Evolutionary conservation across 345 rosid species (phyloP).

Genomic region (Luvunga scandens): DNA sequence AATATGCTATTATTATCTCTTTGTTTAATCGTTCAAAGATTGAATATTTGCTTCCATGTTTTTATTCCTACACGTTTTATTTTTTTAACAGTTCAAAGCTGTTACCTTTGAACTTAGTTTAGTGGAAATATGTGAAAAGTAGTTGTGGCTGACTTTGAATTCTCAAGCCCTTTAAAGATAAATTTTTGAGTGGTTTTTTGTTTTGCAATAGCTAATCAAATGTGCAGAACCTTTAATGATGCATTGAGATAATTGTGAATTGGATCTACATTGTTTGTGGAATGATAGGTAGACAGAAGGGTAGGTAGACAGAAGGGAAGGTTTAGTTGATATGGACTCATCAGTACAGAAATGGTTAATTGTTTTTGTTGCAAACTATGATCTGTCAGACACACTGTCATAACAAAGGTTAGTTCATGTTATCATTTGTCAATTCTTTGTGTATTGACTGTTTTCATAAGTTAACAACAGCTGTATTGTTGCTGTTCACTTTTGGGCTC

Average conservation of each 20-base stretch:
- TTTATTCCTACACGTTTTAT: neutral
- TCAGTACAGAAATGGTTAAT: neutral
- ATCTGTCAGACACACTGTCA: too few relatives aligned
- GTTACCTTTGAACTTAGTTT: neutral
- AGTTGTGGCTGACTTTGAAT: neutral
- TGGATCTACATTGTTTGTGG: neutral
- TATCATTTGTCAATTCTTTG: neutral
- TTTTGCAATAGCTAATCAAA: neutral
- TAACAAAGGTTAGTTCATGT: neutral
- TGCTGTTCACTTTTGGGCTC: slow-evolving; percentile 97
- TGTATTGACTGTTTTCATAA: neutral
- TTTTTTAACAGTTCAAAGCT: neutral
- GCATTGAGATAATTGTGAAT: neutral
- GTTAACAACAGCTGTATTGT: neutral
- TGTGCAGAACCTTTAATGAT: neutral
- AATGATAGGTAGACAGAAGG: too few relatives aligned
- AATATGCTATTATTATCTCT: neutral
- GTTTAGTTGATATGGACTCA: neutral
- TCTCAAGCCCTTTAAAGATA: neutral
- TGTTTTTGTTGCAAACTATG: neutral
- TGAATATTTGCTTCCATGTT: neutral
- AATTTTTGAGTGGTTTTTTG: neutral
- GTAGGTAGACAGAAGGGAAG: neutral
- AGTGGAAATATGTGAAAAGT: neutral
- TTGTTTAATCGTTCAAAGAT: neutral